phyloP scores from a whole-genome alignment of 495 filamentous ascomycete species.

The Daldinia concentrica region DNA sequence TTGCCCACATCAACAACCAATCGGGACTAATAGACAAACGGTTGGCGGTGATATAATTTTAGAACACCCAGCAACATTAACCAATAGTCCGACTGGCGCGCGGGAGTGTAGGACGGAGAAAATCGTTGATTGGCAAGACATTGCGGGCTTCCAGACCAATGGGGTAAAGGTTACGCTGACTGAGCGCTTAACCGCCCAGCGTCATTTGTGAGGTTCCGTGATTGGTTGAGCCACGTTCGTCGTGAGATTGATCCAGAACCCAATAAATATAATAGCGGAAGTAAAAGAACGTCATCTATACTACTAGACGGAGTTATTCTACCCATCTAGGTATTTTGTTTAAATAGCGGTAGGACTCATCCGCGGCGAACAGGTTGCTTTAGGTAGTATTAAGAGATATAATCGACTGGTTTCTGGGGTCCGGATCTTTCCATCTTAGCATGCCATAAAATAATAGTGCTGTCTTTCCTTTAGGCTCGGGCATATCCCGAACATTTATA shows the following conservation, averaged over 20 bases:
- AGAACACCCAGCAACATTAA: constrained; percentile 29
- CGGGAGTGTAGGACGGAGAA: constrained; percentile 30
- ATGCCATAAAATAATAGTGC: not conserved
- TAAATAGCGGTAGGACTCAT: constrained; percentile 3
- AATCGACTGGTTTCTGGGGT: not conserved
- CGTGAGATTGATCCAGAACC: constrained; percentile 36
- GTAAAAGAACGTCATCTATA: constrained; percentile 18
- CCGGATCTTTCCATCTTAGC: not conserved
- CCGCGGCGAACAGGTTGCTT: not conserved
- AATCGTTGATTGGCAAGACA: constrained; percentile 37
- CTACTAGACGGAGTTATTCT: constrained; percentile 1
- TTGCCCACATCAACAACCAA: constrained; percentile 32
- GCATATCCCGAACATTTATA: not conserved
- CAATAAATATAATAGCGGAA: constrained; percentile 19
- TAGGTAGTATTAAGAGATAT: constrained; percentile 1
- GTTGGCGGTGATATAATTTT: constrained; percentile 37
- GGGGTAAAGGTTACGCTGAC: constrained; percentile 28
- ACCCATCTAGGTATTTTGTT: not conserved
- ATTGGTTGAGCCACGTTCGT: constrained; percentile 40
- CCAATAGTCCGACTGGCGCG: constrained; percentile 43
- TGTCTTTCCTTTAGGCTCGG: not conserved
- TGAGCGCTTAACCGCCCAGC: constrained; percentile 46
- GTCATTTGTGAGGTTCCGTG: constrained; percentile 39
- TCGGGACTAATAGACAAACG: constrained; percentile 10
- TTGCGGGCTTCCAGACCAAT: constrained; percentile 39